phyloP scores from a whole-genome alignment of 2,329 filamentous ascomycete species.

The Microcyclospora tardicrescens region DNA sequence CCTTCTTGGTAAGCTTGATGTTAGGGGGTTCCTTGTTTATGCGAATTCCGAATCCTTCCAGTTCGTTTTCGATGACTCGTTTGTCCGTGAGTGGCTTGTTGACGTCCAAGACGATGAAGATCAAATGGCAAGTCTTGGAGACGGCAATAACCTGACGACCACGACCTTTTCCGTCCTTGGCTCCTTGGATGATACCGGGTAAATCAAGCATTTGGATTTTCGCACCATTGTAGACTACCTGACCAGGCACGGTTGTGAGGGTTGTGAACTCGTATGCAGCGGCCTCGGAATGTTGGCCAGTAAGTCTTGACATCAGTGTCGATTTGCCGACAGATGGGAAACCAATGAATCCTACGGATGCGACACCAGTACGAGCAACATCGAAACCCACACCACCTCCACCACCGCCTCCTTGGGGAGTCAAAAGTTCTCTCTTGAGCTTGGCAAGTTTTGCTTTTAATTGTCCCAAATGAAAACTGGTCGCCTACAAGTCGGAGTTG shows the following conservation, averaged over 20 bases:
- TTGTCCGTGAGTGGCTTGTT: constrained; percentile 98
- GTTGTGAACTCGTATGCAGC: constrained; percentile 99
- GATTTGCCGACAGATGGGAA: constrained; percentile 98
- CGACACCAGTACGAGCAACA: constrained; percentile 92
- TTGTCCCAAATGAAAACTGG: constrained; percentile 44
- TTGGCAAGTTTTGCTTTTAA: constrained; percentile 97
- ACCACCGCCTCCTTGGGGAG: constrained; percentile 48
- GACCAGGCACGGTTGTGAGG: constrained; percentile 89
- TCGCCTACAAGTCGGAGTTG: constrained; percentile 7
- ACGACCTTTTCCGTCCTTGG: constrained; percentile 94
- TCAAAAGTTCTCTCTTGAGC: constrained; percentile 89
- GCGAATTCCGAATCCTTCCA: constrained; percentile 94
- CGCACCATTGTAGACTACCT: constrained; percentile 91
- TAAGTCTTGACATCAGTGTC: constrained; percentile 89
- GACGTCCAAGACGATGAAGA: constrained; percentile 96
- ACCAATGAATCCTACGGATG: constrained; percentile 93
- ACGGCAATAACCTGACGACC: constrained; percentile 98
- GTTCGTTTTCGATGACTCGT: constrained; percentile 81
- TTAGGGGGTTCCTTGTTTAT: constrained; percentile 97
- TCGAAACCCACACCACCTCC: constrained; percentile 50
- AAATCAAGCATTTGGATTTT: constrained; percentile 98
- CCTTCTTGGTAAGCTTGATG: constrained; percentile 99
- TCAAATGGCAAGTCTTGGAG: constrained; percentile 95
- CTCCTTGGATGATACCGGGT: constrained; percentile 96
- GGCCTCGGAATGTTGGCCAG: constrained; percentile 91